These are phyloP conservation scores for Fagopyrum tataricum DNA, from an alignment of 148 eudicot genomes.

Conservation along the genomic window DNA sequence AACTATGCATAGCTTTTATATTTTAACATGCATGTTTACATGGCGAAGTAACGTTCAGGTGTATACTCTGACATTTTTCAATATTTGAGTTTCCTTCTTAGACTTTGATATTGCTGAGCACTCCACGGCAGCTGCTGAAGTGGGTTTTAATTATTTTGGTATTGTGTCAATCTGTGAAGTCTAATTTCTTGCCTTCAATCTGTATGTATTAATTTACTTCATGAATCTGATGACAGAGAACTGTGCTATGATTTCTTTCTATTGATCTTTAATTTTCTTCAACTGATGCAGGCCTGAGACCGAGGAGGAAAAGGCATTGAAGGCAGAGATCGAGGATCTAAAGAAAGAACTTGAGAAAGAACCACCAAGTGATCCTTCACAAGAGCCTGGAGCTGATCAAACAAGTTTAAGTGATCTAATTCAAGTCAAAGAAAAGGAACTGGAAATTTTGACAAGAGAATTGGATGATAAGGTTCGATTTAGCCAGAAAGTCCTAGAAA, in stretches of 20 bases:
- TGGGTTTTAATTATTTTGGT: not conserved
- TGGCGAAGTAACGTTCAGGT: not conserved
- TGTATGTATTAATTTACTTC: not conserved
- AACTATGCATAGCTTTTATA: not conserved
- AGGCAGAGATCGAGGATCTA: slow-evolving; percentile 30
- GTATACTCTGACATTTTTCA: not conserved
- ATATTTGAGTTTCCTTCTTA: not conserved
- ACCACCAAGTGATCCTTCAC: slow-evolving; percentile 27
- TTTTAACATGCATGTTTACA: not conserved
- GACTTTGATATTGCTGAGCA: not conserved
- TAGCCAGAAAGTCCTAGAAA: slow-evolving; percentile 51
- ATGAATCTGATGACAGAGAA: not conserved
- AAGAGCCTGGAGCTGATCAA: slow-evolving; percentile 35
- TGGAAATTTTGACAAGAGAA: slow-evolving; percentile 56
- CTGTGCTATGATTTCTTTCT: not conserved
- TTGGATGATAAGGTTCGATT: slow-evolving; percentile 78
- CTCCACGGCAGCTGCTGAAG: not conserved
- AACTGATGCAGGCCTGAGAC: slow-evolving; percentile 36
- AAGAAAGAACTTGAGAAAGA: slow-evolving; percentile 37
- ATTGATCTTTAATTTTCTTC: not conserved
- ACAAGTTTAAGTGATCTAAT: slow-evolving; percentile 31
- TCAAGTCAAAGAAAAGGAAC: slow-evolving; percentile 41
- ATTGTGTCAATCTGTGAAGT: not conserved
- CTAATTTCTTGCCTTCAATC: too few species aligned
- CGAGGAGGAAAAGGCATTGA: slow-evolving; percentile 36